Base-by-base conservation (phyloP, 495 filamentous ascomycete genomes). In the Mytilinidion resinicola region DNA sequence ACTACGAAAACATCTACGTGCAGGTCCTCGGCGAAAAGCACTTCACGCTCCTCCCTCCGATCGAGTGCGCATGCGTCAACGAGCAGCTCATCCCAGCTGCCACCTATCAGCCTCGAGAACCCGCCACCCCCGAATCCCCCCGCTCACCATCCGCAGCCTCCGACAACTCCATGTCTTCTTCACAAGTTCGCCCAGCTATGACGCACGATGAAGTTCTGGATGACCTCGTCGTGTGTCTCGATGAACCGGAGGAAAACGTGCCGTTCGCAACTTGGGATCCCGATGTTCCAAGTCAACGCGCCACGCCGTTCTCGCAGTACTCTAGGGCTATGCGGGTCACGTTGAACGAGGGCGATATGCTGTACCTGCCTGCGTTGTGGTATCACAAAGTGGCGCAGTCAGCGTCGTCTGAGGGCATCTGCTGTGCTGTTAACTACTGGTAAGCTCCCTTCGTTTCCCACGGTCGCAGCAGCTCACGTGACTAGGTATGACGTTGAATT, bases 1-100 rank as follows among this genome's bases (percentile, higher is more conserved):
- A 83, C 69, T 90, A 90, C 67, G 86, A 91, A 69, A 91, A 91
- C 70, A 75, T 91, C 1, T 91, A 90, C 71, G 83, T 86, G 5
- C 85, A 89, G 59, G 70, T 91, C 37, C 68, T 80, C 8, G 88
- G 88, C 0, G 67, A 67, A 15, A 91, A 91, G 66, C 77, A 82
- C 60, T 90, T 91, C 57, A 78, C 83, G 9, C 73, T 91, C 35
- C 72, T 91, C 8, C 84, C 88, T 12, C 83, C 86, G 5, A 67
- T 80, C 9, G 85, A 81, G 58, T 76, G 79, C 52, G 73, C 81
- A 8, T 84, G 81, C 55, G 80, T 91, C 7, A 79, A 80, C 48
- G 88, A 90, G 69, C 65, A 69, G 49, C 44, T 57, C 7, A 69
- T 90, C 14, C 56, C 56, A 14, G 66, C 74, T 1, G 81, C 79